These are phyloP conservation scores for Zizania palustris DNA, from an alignment of 202 grass and related monocot genomes.

Conservation along the genomic window DNA sequence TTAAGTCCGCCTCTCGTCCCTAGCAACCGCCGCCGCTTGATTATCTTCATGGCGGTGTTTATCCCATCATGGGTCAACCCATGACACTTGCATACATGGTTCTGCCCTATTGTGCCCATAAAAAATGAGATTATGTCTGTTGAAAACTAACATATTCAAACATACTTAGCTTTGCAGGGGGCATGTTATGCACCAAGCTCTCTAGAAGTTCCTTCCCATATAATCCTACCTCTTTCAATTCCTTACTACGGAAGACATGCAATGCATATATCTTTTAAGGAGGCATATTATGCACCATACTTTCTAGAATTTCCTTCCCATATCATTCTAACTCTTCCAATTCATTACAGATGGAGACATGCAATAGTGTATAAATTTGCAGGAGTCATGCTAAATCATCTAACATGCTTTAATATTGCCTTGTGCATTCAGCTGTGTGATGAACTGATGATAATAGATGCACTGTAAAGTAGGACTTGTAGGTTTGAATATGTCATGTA, in stretches of 20 bases:
- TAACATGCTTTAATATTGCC: background rate
- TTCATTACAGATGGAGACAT: background rate
- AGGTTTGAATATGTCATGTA: constrained; percentile 11
- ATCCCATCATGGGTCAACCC: no score
- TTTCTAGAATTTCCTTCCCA: background rate
- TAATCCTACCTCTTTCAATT: background rate
- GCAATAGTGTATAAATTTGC: background rate
- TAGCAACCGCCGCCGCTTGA: no score
- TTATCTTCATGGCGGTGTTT: no score
- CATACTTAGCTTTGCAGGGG: no score
- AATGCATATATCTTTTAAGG: background rate
- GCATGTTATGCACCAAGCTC: no score
- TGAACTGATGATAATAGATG: constrained; percentile 15
- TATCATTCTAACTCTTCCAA: background rate
- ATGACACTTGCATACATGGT: no score
- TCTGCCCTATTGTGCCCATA: background rate
- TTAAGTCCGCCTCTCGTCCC: no score
- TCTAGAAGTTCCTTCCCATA: background rate
- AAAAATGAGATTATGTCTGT: background rate
- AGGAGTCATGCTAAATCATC: background rate
- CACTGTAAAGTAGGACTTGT: constrained; percentile 22
- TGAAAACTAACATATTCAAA: background rate
- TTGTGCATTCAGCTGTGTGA: background rate
- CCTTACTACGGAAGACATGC: background rate
- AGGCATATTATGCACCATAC: background rate